These are phyloP conservation scores for Globisporangium rhizosaccharum DNA, from an alignment of 352 stramenopile genomes.

Conservation along the genomic window DNA sequence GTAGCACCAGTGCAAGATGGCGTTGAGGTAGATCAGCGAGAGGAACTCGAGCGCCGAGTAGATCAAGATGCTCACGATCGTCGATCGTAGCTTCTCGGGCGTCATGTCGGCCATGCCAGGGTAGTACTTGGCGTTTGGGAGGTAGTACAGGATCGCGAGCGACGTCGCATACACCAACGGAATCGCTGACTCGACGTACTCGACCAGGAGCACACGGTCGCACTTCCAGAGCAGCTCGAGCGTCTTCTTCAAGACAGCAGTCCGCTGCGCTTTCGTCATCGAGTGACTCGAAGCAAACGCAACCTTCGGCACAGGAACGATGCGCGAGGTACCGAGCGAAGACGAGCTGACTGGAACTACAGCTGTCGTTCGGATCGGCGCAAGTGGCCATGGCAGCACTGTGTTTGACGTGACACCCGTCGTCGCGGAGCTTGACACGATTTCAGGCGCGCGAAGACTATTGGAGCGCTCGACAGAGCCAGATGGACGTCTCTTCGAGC, in stretches of 20 bases:
- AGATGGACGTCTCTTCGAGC: neutral
- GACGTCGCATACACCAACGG: neutral
- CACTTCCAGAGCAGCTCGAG: too few species aligned
- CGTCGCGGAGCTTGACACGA: neutral
- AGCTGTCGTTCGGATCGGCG: neutral
- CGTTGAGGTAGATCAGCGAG: constrained; percentile 12
- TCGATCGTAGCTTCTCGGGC: constrained; percentile 8
- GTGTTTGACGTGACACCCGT: neutral
- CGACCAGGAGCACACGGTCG: neutral
- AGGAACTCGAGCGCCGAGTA: constrained; percentile 21
- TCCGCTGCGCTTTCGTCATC: too few species aligned
- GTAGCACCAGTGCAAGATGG: constrained; percentile 16
- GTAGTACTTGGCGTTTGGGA: constrained; percentile 5
- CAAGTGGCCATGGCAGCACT: neutral
- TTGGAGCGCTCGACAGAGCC: neutral
- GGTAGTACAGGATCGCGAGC: neutral
- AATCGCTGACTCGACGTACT: constrained; percentile 6
- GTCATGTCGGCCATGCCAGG: constrained; percentile 1
- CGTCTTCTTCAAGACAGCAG: too few species aligned
- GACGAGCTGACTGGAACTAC: neutral
- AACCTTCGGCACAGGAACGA: too few species aligned
- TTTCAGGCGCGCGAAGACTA: neutral
- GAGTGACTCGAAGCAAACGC: too few species aligned
- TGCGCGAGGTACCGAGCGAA: too few species aligned
- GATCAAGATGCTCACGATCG: constrained; percentile 8